phyloP scores from a whole-genome alignment of 352 stramenopile genomes.

The Albugo laibachii region DNA sequence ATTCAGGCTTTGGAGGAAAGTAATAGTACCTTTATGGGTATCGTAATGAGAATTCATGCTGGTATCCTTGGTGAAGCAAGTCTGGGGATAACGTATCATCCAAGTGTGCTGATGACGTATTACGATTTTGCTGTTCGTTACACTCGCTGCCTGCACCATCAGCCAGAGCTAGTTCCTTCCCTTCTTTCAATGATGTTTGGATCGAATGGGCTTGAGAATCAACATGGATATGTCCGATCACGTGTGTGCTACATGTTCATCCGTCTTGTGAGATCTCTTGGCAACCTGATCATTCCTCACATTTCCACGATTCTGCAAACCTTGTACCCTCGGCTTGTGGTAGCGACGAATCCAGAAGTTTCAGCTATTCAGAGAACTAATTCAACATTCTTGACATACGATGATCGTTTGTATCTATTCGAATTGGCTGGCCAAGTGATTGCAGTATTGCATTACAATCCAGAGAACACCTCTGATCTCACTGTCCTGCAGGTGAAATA shows the following conservation, averaged over 20 bases:
- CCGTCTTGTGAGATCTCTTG: conserved; percentile 60
- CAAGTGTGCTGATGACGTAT: conserved; percentile 52
- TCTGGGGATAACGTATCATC: conserved; percentile 15
- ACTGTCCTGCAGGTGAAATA: conserved; percentile 47
- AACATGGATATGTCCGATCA: conserved; percentile 33
- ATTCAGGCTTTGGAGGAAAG: conserved; percentile 40
- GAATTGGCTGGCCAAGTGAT: conserved; percentile 72
- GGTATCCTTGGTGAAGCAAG: conserved; percentile 21
- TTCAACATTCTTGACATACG: conserved; percentile 31
- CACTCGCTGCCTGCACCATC: conserved; percentile 40
- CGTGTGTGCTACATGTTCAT: conserved; percentile 72
- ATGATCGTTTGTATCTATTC: conserved; percentile 75
- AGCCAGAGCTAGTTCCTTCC: conserved; percentile 34
- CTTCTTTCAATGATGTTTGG: conserved; percentile 76
- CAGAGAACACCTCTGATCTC: conserved; percentile 1
- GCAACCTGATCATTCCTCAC: conserved; percentile 42
- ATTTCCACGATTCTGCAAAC: conserved; percentile 46
- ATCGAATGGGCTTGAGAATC: conserved; percentile 39
- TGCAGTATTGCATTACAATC: conserved; percentile 18
- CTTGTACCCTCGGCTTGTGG: conserved; percentile 41
- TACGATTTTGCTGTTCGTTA: conserved; percentile 70
- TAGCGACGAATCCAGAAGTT: conserved; percentile 15
- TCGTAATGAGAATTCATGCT: conserved; percentile 47
- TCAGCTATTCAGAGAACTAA: conserved; percentile 15
- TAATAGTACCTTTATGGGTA: conserved; percentile 35